Percentiles rank a stretch among this genome's conserved stretches.
phyloP scores from a whole-genome alignment of 805 yeast species.

The Ogataea populi-albae region DNA sequence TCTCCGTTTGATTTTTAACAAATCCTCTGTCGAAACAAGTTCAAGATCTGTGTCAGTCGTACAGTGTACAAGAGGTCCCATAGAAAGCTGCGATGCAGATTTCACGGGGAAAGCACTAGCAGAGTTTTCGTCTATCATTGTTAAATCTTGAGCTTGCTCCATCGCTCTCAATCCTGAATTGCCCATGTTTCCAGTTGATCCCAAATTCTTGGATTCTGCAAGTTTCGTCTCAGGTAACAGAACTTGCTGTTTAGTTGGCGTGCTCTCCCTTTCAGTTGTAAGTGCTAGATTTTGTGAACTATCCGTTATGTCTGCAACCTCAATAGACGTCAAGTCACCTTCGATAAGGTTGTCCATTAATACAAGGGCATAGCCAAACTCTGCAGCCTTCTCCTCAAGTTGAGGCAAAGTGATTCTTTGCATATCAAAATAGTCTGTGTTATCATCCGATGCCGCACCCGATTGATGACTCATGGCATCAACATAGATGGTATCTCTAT shows the following conservation, averaged over 20 bases:
- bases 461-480: slow-evolving; percentile 22
- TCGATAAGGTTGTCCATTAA: slow-evolving; percentile 24
- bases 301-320: slow-evolving; percentile 17
- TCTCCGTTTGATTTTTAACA: slow-evolving; percentile 6
- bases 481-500: slow-evolving; percentile 13
- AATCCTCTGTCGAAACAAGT: background rate
- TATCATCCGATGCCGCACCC: slow-evolving; percentile 9
- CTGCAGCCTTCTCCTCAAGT: slow-evolving; percentile 33
- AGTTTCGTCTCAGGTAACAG: too few relatives aligned
- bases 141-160: too few relatives aligned
- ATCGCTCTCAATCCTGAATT: slow-evolving; percentile 9
- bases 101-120: too few relatives aligned
- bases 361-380: slow-evolving; percentile 35
- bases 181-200: slow-evolving; percentile 2
- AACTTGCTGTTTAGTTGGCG: too few relatives aligned
- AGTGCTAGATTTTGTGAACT: slow-evolving; percentile 4
- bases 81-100: too few relatives aligned
- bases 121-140: too few relatives aligned
- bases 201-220: too few relatives aligned
- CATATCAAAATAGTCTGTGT: slow-evolving; percentile 16
- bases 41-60: background rate
- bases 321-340: slow-evolving; percentile 23
- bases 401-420: slow-evolving; percentile 16
- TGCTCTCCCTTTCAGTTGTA: slow-evolving; percentile 7
- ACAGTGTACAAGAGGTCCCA: slow-evolving; percentile 20